Evolutionary conservation across 306 rosid genomes (phyloP), one percentile per base, ranked within the genome.

Genomic region (Styphnolobium japonicum): DNA sequence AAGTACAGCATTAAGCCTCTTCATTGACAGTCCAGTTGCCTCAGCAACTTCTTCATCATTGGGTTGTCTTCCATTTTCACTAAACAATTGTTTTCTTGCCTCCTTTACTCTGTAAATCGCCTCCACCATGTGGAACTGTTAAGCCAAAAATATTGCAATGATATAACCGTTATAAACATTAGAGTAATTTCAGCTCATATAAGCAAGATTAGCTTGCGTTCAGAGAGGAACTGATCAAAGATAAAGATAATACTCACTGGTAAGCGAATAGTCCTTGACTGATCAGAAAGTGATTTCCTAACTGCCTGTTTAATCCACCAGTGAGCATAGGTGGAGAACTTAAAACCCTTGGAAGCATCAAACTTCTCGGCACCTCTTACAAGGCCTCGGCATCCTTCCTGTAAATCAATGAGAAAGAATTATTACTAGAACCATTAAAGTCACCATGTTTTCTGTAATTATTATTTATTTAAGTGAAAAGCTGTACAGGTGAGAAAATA

Each of bases 261-360:
- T 73, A 95, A 88, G 84, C 98, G 98, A 82, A 95, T 93, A 40
- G 91, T 91, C 76, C 98, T 86, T 37, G 98, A 91, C 85, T 88
- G 98, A 76, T 90, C 94, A 52, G 97, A 90, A 80, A 95, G 96
- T 65, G 94, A 88, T 79, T 90, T 92, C 58, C 96, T 92, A 81
- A 95, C 94, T 7, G 98, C 89, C 85, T 92, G 97, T 86, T 91
- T 95, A 73, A 95, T 95, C 98, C 98, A 95, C 98, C 98, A 95
- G 63, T 95, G 98, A 61, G 98, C 98, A 77, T 95, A 95, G 85
- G 98, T 95, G 39, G 98, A 95, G 90, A 95, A 95, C 90, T 91
- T 95, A 78, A 95, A 95, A 73, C 98, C 98, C 84, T 91, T 95
- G 63, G 98, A 87, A 63, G 92, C 98, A 79, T 95, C 98, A 81